Base-by-base conservation (phyloP, 2,329 filamentous ascomycete genomes). In the Nothophoma quercina region DNA sequence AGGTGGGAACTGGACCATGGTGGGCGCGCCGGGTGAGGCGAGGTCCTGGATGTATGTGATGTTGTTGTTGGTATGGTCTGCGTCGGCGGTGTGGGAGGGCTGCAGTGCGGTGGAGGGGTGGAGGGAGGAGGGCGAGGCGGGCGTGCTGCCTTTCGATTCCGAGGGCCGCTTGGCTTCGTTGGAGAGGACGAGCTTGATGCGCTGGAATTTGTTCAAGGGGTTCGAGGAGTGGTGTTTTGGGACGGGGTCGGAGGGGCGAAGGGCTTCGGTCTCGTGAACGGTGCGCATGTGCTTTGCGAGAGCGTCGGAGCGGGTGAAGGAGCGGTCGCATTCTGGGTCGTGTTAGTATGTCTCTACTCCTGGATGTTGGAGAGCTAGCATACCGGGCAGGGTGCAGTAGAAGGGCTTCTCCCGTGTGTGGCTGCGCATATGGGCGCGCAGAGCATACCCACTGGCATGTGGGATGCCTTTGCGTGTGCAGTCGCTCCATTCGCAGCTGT, bases 331-430 rank as follows among this genome's bases (percentile, higher is more conserved):
- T 83, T 99, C 95, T 52, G 38, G 15, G 22, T 1, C 0, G 2
- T 96, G 65, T 10, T 10, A 43, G n/a, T 28, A 60, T 38, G 32
- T 59, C 48, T 38, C 21, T 5, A n/a, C 15, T n/a, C n/a, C n/a
- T n/a, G n/a, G n/a, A n/a, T n/a, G n/a, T n/a, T n/a, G n/a, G 25
- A 5, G 25, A 7, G 4, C 10, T 21, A 3, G 7, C 82, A 59
- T 82, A 96, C 93, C 93, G 51, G 95, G 95, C 32, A 99, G 77
- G 23, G 92, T 90, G 76, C 95, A 99, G 78, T 96, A 97, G 72
- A 98, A 98, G 0, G 95, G 95, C 78, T 99, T 99, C 81, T 99
- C 95, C 69, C 95, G 85, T 1, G 95, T 99, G 74, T 99, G 95
- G 72, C 93, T 97, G 64, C 95, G 84, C 93, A 99, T 96, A 71